Evolutionary conservation across 768 basidiomycete species (phyloP).

Genomic region (Pulveroboletus sp.): DNA sequence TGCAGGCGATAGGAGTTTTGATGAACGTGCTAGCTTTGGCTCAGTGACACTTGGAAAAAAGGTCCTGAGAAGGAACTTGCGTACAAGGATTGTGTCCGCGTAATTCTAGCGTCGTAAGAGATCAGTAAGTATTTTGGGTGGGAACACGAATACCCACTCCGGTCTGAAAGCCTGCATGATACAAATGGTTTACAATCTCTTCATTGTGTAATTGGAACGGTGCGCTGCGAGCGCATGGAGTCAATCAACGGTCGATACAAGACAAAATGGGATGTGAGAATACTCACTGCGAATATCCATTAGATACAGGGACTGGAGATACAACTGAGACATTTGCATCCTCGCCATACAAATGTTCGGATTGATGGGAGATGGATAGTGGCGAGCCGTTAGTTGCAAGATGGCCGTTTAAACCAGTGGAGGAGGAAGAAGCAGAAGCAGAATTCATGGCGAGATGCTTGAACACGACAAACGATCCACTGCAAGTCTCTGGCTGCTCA

Average conservation of each 20-base stretch:
- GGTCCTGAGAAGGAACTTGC: slow-evolving; percentile 24
- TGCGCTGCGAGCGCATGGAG: slow-evolving; percentile 26
- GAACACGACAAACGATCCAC: slow-evolving; percentile 3
- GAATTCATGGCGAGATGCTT: slow-evolving; percentile 22
- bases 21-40: slow-evolving; percentile 56
- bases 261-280: slow-evolving; percentile 4
- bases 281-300: slow-evolving; percentile 62
- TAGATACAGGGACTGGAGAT: slow-evolving; percentile 41
- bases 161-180: slow-evolving; percentile 75
- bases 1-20: slow-evolving; percentile 75
- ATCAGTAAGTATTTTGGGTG: slow-evolving; percentile 4
- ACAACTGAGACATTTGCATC: slow-evolving; percentile 16
- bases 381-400: slow-evolving; percentile 48
- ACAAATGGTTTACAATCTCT: slow-evolving; percentile 73
- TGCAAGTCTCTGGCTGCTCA: background rate
- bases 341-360: slow-evolving; percentile 37
- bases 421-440: slow-evolving; percentile 31
- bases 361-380: slow-evolving; percentile 34
- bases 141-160: slow-evolving; percentile 52
- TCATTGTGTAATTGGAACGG: slow-evolving; percentile 67
- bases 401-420: slow-evolving; percentile 48
- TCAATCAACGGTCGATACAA: slow-evolving; percentile 1
- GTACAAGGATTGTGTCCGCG: slow-evolving; percentile 73
- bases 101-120: slow-evolving; percentile 56
- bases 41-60: slow-evolving; percentile 11